Conservation (phyloP, 1,284 basidiomycete species). For the Ustilago sp. region DNA sequence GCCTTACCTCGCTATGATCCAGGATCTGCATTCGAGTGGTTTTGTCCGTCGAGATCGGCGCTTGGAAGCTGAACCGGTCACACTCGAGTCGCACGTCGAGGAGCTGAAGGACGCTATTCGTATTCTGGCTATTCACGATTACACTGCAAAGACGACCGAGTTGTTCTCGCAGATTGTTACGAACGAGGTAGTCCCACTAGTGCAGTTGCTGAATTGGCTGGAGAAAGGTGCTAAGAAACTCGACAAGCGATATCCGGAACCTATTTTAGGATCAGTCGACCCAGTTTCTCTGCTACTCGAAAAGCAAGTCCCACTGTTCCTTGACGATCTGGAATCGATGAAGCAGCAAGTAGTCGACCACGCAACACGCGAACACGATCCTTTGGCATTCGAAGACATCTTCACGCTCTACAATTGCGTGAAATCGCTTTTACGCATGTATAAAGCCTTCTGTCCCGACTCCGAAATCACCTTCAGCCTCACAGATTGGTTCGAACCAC, state of each 20-base stretch:
- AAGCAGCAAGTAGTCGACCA: conserved; percentile 61
- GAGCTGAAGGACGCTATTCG: conserved; percentile 73
- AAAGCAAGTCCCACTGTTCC: conserved; percentile 79
- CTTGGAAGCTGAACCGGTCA: conserved; percentile 43
- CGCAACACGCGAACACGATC: conserved; percentile 52
- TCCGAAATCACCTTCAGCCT: conserved; percentile 49
- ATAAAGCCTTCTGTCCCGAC: conserved; percentile 82
- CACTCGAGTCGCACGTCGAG: conserved; percentile 64
- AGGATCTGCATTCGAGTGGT: conserved; percentile 67
- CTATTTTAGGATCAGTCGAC: conserved; percentile 74
- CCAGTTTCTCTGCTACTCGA: conserved; percentile 80
- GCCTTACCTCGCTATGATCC: conserved; percentile 53
- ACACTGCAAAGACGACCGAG: conserved; percentile 75
- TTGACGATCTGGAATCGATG: conserved; percentile 76
- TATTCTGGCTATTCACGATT: conserved; percentile 76
- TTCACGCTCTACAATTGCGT: conserved; percentile 85
- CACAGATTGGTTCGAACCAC: conserved; percentile 81
- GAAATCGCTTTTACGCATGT: conserved; percentile 81
- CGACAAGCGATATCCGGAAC: conserved; percentile 85
- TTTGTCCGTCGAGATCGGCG: conserved; percentile 59
- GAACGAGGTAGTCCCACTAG: conserved; percentile 78
- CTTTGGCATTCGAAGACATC: conserved; percentile 74
- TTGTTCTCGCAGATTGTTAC: conserved; percentile 76
- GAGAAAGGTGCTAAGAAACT: conserved; percentile 85
- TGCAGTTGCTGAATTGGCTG: conserved; percentile 87